phyloP scores from a whole-genome alignment of 352 stramenopile species.

The Saprolegnia diclina region DNA sequence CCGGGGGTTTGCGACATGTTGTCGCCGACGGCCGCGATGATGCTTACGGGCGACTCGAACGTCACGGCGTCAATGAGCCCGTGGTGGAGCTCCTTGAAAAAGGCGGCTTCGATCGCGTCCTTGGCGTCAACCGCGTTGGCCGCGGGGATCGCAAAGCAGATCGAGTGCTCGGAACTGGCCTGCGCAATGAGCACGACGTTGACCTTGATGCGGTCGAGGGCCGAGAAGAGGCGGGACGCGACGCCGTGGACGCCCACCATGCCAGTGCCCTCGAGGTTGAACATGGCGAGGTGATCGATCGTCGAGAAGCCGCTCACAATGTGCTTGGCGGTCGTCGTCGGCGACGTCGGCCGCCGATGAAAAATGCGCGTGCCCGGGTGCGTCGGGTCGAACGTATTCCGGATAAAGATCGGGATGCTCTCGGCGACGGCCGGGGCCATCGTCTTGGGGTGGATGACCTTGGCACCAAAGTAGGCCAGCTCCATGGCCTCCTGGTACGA shows the following conservation, averaged over 20 bases:
- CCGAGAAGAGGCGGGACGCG: constrained; percentile 88
- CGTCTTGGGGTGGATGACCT: constrained; percentile 96
- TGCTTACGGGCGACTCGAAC: constrained; percentile 85
- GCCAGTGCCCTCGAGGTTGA: constrained; percentile 94
- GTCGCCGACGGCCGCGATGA: constrained; percentile 94
- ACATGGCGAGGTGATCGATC: constrained; percentile 91
- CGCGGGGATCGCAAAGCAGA: constrained; percentile 91
- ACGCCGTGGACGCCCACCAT: constrained; percentile 94
- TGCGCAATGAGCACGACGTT: constrained; percentile 94
- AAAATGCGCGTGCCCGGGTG: constrained; percentile 78
- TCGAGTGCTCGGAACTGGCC: constrained; percentile 92
- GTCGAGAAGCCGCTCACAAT: constrained; percentile 88
- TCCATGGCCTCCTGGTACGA: constrained; percentile 98
- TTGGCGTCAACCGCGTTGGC: constrained; percentile 52
- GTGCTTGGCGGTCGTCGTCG: constrained; percentile 48
- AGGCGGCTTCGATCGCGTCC: constrained; percentile 71
- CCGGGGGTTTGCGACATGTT: constrained; percentile 91
- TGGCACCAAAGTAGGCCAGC: constrained; percentile 97
- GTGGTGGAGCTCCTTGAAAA: constrained; percentile 86
- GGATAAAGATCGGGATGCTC: constrained; percentile 96
- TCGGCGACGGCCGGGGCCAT: constrained; percentile 88
- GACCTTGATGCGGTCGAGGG: constrained; percentile 87
- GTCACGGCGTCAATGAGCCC: constrained; percentile 72
- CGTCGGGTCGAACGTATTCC: constrained; percentile 93
- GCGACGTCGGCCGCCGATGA: constrained; percentile 54